These are phyloP conservation scores for Boletus sp. DNA, from an alignment of 768 basidiomycete genomes.

Conservation along the genomic window DNA sequence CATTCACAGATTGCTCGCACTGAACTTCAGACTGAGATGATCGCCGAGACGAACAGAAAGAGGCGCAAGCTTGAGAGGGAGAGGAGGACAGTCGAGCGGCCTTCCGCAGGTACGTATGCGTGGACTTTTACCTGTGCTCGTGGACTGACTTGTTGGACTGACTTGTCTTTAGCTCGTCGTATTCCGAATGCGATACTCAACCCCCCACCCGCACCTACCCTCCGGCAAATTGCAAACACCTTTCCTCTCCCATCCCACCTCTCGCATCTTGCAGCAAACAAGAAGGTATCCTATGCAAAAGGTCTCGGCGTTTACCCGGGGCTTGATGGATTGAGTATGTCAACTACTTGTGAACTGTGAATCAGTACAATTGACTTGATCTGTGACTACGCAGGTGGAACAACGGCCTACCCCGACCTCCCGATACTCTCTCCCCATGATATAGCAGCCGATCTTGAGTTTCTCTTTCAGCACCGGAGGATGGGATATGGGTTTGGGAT, in stretches of 20 bases:
- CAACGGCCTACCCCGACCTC: constrained; percentile 32
- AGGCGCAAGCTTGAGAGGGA: constrained; percentile 82
- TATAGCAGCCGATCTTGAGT: constrained; percentile 52
- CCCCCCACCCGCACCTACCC: constrained; percentile 53
- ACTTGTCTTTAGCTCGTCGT: constrained; percentile 43
- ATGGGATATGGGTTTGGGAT: constrained; percentile 27
- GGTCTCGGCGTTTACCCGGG: constrained; percentile 18
- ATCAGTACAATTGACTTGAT: constrained; percentile 1
- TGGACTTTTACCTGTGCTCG: neutral
- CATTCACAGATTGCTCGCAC: constrained; percentile 62
- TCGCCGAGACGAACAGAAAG: constrained; percentile 86
- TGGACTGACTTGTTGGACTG: constrained; percentile 1
- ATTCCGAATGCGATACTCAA: constrained; percentile 55
- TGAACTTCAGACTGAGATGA: constrained; percentile 80
- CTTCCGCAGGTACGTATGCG: constrained; percentile 57
- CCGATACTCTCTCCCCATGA: constrained; percentile 45
- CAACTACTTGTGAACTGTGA: constrained; percentile 1
- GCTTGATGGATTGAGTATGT: constrained; percentile 20
- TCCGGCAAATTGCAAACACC: constrained; percentile 64
- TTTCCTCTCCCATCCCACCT: constrained; percentile 43
- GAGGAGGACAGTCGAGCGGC: constrained; percentile 72
- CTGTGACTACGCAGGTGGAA: constrained; percentile 41
- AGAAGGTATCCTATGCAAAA: constrained; percentile 14
- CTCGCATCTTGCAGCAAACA: constrained; percentile 22
- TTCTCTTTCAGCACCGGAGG: constrained; percentile 43